Conservation (phyloP, 2,329 filamentous ascomycete genomes). For the Rhynchosporium secalis region DNA sequence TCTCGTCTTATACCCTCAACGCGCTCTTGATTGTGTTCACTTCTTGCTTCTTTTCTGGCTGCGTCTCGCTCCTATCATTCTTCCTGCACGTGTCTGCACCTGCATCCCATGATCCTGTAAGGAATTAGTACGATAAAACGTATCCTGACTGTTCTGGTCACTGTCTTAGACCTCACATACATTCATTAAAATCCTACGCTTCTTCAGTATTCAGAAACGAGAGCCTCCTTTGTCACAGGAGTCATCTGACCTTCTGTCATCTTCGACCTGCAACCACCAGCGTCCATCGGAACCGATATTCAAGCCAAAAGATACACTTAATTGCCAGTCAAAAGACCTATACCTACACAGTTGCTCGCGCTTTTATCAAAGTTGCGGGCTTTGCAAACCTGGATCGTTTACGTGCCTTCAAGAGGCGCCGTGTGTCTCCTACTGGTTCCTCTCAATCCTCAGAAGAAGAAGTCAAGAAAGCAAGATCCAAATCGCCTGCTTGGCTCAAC, state of each 20-base stretch:
- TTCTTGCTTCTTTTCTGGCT: neutral
- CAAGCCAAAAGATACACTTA: conserved; percentile 17
- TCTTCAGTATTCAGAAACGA: neutral
- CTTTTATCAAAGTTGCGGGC: conserved; percentile 21
- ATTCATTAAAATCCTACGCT: neutral
- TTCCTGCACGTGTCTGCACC: conserved; percentile 11
- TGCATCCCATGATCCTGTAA: neutral
- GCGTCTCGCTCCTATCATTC: conserved; percentile 3
- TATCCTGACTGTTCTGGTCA: neutral
- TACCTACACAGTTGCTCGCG: conserved; percentile 17
- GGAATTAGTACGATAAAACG: neutral
- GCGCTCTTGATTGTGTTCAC: conserved; percentile 1
- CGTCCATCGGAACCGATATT: neutral
- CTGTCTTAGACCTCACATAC: neutral
- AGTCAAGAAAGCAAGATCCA: conserved; percentile 25
- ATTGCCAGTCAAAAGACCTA: neutral
- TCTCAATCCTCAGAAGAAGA: conserved; percentile 21
- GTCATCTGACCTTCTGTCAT: conserved; percentile 19
- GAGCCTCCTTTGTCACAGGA: neutral
- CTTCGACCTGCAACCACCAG: conserved; percentile 9
- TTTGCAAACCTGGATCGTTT: conserved; percentile 36
- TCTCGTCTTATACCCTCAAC: neutral
- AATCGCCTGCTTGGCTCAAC: conserved; percentile 36
- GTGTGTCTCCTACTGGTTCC: conserved; percentile 31
- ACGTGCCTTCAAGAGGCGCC: conserved; percentile 37